phyloP scores from a whole-genome alignment of 2,329 filamentous ascomycete genomes.

The Diaporthe helianthi region DNA sequence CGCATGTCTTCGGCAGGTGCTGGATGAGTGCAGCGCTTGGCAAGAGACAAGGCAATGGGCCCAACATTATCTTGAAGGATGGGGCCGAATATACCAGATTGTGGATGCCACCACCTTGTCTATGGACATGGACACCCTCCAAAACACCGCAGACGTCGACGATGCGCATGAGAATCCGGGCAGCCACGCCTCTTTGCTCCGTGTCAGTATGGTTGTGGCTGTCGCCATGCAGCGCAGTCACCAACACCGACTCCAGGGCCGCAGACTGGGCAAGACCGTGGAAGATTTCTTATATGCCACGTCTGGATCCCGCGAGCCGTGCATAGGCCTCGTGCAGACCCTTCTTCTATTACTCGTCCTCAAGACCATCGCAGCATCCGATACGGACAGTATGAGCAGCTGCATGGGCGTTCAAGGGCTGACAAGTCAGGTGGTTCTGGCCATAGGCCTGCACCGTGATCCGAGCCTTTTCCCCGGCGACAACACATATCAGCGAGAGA shows the following conservation, averaged over 20 bases:
- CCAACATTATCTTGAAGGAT: background rate
- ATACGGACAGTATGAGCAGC: background rate
- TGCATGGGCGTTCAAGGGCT: background rate
- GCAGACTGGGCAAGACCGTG: background rate
- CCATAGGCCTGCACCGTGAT: background rate
- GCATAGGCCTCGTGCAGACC: background rate
- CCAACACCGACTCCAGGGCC: background rate
- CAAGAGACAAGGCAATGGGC: background rate
- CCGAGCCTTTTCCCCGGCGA: background rate
- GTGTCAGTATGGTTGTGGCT: background rate
- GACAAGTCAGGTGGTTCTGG: background rate
- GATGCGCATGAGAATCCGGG: background rate
- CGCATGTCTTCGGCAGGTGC: background rate
- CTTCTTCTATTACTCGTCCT: background rate
- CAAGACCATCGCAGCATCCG: background rate
- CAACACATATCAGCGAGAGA: background rate
- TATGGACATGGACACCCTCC: background rate
- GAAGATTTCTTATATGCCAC: background rate
- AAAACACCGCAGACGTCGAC: background rate
- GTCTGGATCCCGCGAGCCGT: background rate
- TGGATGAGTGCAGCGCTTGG: background rate
- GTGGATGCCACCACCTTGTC: background rate
- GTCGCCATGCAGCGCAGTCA: background rate
- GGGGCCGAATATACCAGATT: background rate
- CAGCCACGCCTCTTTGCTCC: background rate